These are phyloP conservation scores for Phlyctochytrium arcticum DNA, from an alignment of 192 early-diverging fungal species.

Conservation along the genomic window DNA sequence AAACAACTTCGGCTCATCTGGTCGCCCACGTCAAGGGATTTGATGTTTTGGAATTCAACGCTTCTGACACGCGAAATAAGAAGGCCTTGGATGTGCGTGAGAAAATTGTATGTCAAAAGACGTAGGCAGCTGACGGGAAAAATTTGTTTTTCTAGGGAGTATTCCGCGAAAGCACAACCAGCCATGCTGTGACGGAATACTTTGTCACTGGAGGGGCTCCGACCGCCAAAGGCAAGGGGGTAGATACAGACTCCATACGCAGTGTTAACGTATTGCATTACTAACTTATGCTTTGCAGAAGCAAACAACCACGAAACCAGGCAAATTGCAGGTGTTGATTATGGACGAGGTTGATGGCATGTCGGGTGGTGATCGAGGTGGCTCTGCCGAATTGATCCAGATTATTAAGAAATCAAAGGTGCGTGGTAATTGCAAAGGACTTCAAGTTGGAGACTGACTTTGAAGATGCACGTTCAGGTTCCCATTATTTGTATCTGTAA, in stretches of 20 bases:
- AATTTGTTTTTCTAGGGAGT: slow-evolving; percentile 24
- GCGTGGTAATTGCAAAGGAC: neutral
- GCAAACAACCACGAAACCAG: neutral
- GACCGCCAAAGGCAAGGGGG: neutral
- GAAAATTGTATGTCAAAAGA: neutral
- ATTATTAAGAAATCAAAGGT: slow-evolving; percentile 87
- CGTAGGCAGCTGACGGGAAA: slow-evolving; percentile 1
- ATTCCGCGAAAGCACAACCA: slow-evolving; percentile 50
- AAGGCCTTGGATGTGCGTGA: slow-evolving; percentile 66
- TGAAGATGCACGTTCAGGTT: too few species aligned
- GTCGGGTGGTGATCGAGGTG: slow-evolving; percentile 95
- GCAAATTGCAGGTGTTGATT: slow-evolving; percentile 63
- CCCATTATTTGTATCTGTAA: slow-evolving; percentile 99
- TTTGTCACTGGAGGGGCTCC: slow-evolving; percentile 25
- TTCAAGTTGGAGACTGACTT: too few species aligned
- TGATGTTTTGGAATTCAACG: slow-evolving; percentile 91
- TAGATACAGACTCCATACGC: too few species aligned
- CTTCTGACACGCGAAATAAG: slow-evolving; percentile 92
- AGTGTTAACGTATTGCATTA: neutral
- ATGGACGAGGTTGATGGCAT: slow-evolving; percentile 99
- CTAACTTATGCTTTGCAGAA: neutral
- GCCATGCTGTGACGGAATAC: slow-evolving; percentile 55
- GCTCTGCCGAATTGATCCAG: slow-evolving; percentile 77
- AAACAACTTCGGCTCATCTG: slow-evolving; percentile 94
- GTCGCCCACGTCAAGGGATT: slow-evolving; percentile 75